Evolutionary conservation across 352 stramenopile genomes (phyloP).

Genomic region (Globisporangium sylvaticum): DNA sequence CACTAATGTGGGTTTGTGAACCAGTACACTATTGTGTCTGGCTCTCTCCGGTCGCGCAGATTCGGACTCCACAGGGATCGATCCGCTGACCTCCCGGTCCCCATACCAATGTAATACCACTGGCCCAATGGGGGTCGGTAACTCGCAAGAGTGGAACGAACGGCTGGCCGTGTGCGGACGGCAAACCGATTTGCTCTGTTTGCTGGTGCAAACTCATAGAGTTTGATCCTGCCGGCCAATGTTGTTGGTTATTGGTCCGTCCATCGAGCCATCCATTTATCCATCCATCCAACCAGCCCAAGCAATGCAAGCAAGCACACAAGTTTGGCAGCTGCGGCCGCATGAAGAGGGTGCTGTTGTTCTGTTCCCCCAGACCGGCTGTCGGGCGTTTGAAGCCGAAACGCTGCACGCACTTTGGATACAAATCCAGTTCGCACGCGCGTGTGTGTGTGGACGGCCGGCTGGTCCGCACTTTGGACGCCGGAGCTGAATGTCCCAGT

Average conservation of each 20-base stretch:
- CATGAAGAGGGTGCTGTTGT: constrained; percentile 1
- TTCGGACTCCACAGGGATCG: not conserved
- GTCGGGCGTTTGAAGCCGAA: constrained; percentile 2
- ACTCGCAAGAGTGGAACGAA: constrained; percentile 3
- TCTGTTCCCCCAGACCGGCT: constrained; percentile 3
- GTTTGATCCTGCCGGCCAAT: not conserved
- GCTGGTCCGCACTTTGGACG: not conserved
- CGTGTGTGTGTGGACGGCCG: not conserved
- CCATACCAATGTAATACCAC: not conserved
- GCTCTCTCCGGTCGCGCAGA: not conserved
- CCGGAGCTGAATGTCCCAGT: not conserved
- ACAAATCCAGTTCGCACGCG: constrained; percentile 3
- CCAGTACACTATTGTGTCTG: not conserved
- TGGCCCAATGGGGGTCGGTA: not conserved
- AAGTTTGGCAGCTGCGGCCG: not conserved
- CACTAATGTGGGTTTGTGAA: not conserved
- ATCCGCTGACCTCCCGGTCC: not conserved
- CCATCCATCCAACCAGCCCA: not conserved
- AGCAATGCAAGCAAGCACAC: too few species aligned
- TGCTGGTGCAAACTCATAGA: not conserved
- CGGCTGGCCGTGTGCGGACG: not conserved
- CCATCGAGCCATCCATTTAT: not conserved
- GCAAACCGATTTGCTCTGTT: not conserved
- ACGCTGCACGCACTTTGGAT: not conserved
- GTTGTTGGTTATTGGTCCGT: not conserved